A percentile compares a stretch with the other conserved stretches of the same genome.
Evolutionary conservation across 208 protist genomes (phyloP).

Genomic region (Trichomonas tenax): DNA sequence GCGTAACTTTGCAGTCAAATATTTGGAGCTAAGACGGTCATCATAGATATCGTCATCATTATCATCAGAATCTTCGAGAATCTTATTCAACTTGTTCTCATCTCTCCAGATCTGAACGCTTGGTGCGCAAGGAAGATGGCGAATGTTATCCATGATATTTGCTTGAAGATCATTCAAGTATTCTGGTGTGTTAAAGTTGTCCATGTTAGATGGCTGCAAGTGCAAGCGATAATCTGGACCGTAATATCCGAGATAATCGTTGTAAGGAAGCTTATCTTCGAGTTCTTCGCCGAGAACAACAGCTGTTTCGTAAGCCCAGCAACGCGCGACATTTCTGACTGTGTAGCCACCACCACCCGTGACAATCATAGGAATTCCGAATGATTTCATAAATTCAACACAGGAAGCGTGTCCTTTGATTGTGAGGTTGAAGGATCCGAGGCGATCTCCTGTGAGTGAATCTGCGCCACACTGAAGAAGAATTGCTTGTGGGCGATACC

Average conservation of each 20-base stretch:
- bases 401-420: slow-evolving; percentile 53
- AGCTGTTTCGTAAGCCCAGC: slow-evolving; percentile 57
- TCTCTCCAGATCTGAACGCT: neutral
- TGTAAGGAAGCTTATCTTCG: slow-evolving; percentile 59
- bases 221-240: slow-evolving; percentile 59
- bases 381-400: slow-evolving; percentile 60
- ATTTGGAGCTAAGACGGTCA: neutral
- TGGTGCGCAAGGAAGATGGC: neutral
- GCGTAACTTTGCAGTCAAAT: neutral
- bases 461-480: slow-evolving; percentile 97
- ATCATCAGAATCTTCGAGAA: neutral
- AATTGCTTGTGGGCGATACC: slow-evolving; percentile 74
- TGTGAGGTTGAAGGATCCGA: slow-evolving; percentile 85
- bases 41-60: neutral
- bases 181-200: slow-evolving; percentile 8
- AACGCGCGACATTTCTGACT: slow-evolving; percentile 65
- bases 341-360: slow-evolving; percentile 72
- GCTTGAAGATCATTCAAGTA: neutral
- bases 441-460: slow-evolving; percentile 84
- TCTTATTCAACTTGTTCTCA: neutral
- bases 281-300: slow-evolving; percentile 27
- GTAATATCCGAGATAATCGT: slow-evolving; percentile 74
- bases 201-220: slow-evolving; percentile 14
- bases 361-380: slow-evolving; percentile 54
- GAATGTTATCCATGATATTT: neutral